These are phyloP conservation scores for Aphanomyces astaci DNA, from an alignment of 352 stramenopile genomes.

Conservation along the genomic window DNA sequence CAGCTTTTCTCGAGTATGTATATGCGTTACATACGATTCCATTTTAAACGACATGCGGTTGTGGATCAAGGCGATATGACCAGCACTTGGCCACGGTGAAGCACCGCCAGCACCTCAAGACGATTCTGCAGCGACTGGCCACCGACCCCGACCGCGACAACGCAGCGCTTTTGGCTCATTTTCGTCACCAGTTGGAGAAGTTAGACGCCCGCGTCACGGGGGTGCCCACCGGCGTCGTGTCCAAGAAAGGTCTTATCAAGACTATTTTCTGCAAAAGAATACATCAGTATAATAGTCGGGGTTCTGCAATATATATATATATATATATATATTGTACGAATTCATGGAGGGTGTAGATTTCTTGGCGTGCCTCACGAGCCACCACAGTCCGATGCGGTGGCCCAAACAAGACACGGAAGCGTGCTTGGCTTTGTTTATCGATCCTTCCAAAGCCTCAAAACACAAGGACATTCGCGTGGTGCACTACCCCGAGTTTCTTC, in stretches of 20 bases:
- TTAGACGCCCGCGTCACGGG: constrained; percentile 14
- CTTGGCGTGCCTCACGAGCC: neutral
- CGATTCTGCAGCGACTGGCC: constrained; percentile 4
- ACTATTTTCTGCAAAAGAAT: too few relatives aligned
- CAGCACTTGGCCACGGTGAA: constrained; percentile 7
- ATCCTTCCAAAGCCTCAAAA: neutral
- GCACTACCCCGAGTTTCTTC: constrained; percentile 10
- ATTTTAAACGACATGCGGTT: neutral
- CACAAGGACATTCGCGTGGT: neutral
- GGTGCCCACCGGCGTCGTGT: neutral
- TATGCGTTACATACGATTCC: neutral
- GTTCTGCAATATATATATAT: too few relatives aligned
- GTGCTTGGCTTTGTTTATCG: constrained; percentile 1
- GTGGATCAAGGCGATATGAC: constrained; percentile 16
- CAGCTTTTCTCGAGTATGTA: constrained; percentile 43
- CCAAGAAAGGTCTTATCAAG: constrained; percentile 21
- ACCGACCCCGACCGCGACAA: constrained; percentile 6
- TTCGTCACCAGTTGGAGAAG: constrained; percentile 11
- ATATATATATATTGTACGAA: too few relatives aligned
- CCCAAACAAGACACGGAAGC: constrained; percentile 7
- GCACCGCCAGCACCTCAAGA: constrained; percentile 14
- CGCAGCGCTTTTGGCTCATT: neutral
- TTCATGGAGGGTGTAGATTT: constrained; percentile 13
- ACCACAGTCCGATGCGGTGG: neutral
- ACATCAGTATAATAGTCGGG: too few relatives aligned